Conservation (phyloP, 2,329 filamentous ascomycete species). For the Colletotrichum scovillei region DNA sequence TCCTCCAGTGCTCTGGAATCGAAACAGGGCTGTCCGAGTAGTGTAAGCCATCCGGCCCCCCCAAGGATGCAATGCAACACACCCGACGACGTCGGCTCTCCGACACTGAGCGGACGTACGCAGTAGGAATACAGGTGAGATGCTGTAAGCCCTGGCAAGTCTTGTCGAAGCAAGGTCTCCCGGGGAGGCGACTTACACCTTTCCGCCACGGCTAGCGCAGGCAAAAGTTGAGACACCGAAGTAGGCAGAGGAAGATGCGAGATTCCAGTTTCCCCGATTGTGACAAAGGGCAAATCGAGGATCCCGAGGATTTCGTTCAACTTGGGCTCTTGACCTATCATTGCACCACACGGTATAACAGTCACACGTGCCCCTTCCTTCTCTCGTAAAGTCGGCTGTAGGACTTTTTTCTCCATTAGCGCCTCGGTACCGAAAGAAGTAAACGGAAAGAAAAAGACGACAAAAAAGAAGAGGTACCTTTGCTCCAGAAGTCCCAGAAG, state of each 20-base stretch:
- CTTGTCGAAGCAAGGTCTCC: slow-evolving; percentile 2
- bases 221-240: neutral
- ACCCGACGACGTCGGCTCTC: slow-evolving; percentile 9
- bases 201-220: slow-evolving; percentile 3
- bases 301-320: neutral
- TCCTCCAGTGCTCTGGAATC: slow-evolving; percentile 18
- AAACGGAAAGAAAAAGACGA: neutral
- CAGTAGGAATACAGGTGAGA: neutral
- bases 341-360: slow-evolving; percentile 4
- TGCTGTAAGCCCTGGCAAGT: slow-evolving; percentile 4
- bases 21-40: neutral
- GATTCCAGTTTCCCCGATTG: neutral
- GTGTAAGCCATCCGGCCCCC: neutral
- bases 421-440: neutral
- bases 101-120: neutral
- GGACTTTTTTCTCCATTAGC: no score
- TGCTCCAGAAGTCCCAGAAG: neutral
- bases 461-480: neutral
- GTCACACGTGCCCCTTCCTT: neutral
- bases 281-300: neutral
- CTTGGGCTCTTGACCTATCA: slow-evolving; percentile 24
- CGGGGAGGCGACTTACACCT: slow-evolving; percentile 11
- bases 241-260: neutral
- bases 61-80: slow-evolving; percentile 28
- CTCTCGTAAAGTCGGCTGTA: neutral